A percentile compares a stretch with the other conserved stretches of the same genome.
phyloP scores from a whole-genome alignment of 768 basidiomycete species.

The Boletus huronensis region DNA sequence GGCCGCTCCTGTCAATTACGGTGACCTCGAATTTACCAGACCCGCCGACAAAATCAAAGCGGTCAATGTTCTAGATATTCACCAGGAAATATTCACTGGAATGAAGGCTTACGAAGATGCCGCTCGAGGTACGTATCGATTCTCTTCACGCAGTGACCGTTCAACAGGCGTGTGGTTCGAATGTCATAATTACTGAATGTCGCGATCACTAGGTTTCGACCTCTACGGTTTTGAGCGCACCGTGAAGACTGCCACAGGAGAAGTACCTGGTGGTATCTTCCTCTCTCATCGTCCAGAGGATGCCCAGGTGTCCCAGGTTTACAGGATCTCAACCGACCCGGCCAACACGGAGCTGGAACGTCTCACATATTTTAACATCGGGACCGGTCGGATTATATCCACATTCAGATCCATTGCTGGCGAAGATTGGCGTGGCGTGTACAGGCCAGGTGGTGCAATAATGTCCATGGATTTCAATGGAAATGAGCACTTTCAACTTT shows the following conservation, averaged over 20 bases:
- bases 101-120: conserved; percentile 40
- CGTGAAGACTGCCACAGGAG: conserved; percentile 7
- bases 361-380: conserved; percentile 40
- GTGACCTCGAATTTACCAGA: conserved; percentile 33
- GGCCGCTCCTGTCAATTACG: conserved; percentile 26
- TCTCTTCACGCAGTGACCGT: not conserved
- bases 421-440: conserved; percentile 41
- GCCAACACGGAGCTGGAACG: conserved; percentile 28
- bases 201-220: conserved; percentile 24
- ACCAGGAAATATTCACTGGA: conserved; percentile 32
- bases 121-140: conserved; percentile 26
- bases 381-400: conserved; percentile 35
- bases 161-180: not conserved
- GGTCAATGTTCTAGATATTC: conserved; percentile 33
- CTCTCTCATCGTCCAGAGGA: conserved; percentile 39
- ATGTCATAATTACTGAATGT: not conserved
- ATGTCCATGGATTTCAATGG: conserved; percentile 41
- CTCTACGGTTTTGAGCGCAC: conserved; percentile 28
- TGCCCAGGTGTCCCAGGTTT: conserved; percentile 38
- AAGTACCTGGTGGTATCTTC: conserved; percentile 26
- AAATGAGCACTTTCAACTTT: conserved; percentile 41
- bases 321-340: conserved; percentile 32
- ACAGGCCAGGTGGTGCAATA: conserved; percentile 35
- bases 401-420: conserved; percentile 32
- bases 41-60: conserved; percentile 40